Base-by-base conservation (phyloP, 371 early-diverging fungal genomes). In the Batrachochytrium dendrobatidis region DNA sequence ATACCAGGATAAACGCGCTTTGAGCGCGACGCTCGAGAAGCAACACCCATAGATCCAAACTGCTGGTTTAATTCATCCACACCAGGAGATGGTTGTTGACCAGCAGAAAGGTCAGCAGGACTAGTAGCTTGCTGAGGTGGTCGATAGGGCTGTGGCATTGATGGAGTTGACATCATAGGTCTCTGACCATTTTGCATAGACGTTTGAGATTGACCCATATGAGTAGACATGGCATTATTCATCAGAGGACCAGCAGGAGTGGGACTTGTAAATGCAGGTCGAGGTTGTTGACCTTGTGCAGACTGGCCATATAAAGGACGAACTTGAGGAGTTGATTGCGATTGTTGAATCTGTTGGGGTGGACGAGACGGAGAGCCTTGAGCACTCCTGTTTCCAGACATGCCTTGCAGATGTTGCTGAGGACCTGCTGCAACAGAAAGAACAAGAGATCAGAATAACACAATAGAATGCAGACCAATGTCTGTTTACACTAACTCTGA, bases 1-100 rank as follows among this genome's bases (percentile, higher is more conserved):
- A 45, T 45, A 12, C 46, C 46, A 26, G 46, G 51, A 33, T 64
- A 64, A 17, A 59, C 55, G 6, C 64, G 59, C 53, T 51, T 59
- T 2, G 57, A 55, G 7, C 64, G 46, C n/a, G n/a, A n/a, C n/a
- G n/a, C n/a, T n/a, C n/a, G n/a, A n/a, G n/a, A n/a, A 3, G 64
- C 48, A n/a, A 29, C 15, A 20, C 50, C 34, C 64, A 64, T 64
- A 33, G 22, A 44, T 15, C 49, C 59, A 30, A 64, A 25, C 17
- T 64, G 58, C 53, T 53, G 54, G 20, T 43, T 34, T 7, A 61
- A 18, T n/a, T 26, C 12, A 26, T 45, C 46, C 6, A 45, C n/a
- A n/a, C n/a, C n/a, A n/a, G n/a, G n/a, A n/a, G n/a, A n/a, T n/a
- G n/a, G n/a, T n/a, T n/a, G n/a, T n/a, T n/a, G n/a, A n/a, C n/a